Evolutionary conservation across 306 rosid genomes (phyloP), one percentile per base, ranked within the genome.

Genomic region (Inga laurina): DNA sequence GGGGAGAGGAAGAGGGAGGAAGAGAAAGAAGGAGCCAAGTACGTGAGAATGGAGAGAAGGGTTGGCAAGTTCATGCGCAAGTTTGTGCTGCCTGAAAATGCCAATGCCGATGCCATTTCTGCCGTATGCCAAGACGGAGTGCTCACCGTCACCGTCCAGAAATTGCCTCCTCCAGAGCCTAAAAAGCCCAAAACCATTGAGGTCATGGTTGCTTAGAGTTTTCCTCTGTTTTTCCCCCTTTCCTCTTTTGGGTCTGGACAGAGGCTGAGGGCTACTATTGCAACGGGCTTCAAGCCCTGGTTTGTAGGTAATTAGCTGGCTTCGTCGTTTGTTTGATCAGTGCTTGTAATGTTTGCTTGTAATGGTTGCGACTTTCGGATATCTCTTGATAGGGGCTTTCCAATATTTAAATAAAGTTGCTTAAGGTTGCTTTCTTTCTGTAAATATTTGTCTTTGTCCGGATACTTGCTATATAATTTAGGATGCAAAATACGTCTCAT

Each of bases 1-100:
- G 95, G 93, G 7, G 97, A 93, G 91, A 89, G 94, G 89, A 89
- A 85, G 85, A 80, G 93, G 37, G 97, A 90, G 39, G 95, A 93
- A 54, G 95, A 88, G 87, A 88, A 85, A 62, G 97, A 87, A 8
- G 97, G 90, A 3, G 90, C 85, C 0, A 93, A 86, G 90, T 93
- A 90, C 34, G 78, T 91, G 82, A 91, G 91, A 27, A 91, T 91
- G 95, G 97, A 93, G 76, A 85, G 95, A 79, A 90, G 95, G 77
- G 87, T 91, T 0, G 93, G 95, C 0, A 93, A 93, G 77, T 86
- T 93, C 2, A 90, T 91, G 97, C 82, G 97, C 81, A 93, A 90
- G 81, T 93, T 93, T 56, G 87, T 71, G 72, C 75, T 93, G 66
- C 97, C 97, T 48, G 97, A 93, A 44, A 93, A 93, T 72, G 94